These are phyloP conservation scores for Lodderomyces jiufengensis DNA, from an alignment of 1,139 yeast genomes.

Conservation along the genomic window DNA sequence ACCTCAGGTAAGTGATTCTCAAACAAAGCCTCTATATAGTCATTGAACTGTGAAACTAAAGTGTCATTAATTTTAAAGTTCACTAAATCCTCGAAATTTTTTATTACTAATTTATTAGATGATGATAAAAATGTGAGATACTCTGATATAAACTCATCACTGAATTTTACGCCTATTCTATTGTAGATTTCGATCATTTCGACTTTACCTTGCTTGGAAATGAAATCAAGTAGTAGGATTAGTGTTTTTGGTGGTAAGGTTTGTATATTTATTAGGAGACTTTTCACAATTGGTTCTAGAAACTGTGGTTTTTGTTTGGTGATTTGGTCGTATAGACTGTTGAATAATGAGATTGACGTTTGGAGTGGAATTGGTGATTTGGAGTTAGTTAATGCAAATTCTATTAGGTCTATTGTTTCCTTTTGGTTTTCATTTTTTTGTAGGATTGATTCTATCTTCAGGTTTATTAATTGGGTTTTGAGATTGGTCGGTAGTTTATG, in stretches of 20 bases:
- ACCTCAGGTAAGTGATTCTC: slow-evolving; percentile 26
- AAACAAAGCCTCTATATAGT: slow-evolving; percentile 30
- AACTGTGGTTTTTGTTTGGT: slow-evolving; percentile 6
- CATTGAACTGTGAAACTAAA: slow-evolving; percentile 21
- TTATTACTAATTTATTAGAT: slow-evolving; percentile 17
- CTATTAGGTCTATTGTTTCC: too few relatives aligned
- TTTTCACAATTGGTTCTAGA: slow-evolving; percentile 3
- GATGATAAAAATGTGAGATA: slow-evolving; percentile 21
- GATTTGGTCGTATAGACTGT: slow-evolving; percentile 3
- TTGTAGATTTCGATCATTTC: slow-evolving; percentile 12
- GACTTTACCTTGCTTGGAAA: slow-evolving; percentile 17
- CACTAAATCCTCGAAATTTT: slow-evolving; percentile 22
- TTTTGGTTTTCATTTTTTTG: too few relatives aligned
- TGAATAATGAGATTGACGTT: slow-evolving; percentile 7
- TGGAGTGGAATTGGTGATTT: slow-evolving; percentile 6
- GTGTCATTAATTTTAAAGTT: slow-evolving; percentile 14
- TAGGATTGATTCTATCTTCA: slow-evolving; percentile 1
- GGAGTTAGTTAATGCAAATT: too few relatives aligned
- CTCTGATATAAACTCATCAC: slow-evolving; percentile 19
- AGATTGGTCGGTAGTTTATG: slow-evolving; percentile 4
- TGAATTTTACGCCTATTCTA: slow-evolving; percentile 10
- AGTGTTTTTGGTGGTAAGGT: slow-evolving; percentile 19
- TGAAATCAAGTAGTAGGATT: slow-evolving; percentile 23
- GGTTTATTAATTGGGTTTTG: slow-evolving; percentile 4
- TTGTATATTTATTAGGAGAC: slow-evolving; percentile 11